These are phyloP conservation scores for Diplosphaera chodatii DNA, from an alignment of 139 green algal species.

Conservation along the genomic window DNA sequence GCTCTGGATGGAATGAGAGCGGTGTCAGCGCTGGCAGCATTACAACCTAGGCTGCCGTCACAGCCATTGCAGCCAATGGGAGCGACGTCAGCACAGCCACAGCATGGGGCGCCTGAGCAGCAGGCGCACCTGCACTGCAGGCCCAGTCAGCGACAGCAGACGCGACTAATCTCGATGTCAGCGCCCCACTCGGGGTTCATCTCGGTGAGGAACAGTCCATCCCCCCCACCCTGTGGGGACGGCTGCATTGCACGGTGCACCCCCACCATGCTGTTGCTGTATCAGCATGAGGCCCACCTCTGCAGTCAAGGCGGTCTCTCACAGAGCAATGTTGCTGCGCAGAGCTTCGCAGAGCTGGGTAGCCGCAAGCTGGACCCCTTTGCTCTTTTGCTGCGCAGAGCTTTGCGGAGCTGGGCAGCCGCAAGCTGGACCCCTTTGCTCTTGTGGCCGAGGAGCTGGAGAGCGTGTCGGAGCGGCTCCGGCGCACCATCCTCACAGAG, in stretches of 20 bases:
- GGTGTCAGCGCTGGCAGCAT: background rate
- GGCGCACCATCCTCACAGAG: conserved; percentile 61
- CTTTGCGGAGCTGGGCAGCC: background rate
- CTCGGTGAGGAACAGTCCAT: background rate
- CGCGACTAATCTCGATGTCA: background rate
- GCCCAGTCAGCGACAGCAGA: background rate
- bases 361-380: conserved; percentile 55
- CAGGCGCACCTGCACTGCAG: background rate
- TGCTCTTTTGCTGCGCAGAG: conserved; percentile 5
- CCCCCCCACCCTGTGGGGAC: no score
- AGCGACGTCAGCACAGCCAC: conserved; percentile 2
- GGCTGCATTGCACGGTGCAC: no score
- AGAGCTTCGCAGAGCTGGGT: background rate
- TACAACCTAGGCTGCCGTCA: background rate
- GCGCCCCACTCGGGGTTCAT: background rate
- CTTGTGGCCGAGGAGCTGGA: conserved; percentile 70
- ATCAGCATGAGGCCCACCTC: no score
- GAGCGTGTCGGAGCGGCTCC: conserved; percentile 71
- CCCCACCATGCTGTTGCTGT: no score
- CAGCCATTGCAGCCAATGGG: background rate
- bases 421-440: conserved; percentile 56
- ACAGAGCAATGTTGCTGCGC: background rate
- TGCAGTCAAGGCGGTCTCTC: no score
- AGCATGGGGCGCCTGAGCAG: conserved; percentile 3
- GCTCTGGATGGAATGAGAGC: background rate